Conservation (phyloP, 2,329 filamentous ascomycete species). For the Xylariaceae sp. region DNA sequence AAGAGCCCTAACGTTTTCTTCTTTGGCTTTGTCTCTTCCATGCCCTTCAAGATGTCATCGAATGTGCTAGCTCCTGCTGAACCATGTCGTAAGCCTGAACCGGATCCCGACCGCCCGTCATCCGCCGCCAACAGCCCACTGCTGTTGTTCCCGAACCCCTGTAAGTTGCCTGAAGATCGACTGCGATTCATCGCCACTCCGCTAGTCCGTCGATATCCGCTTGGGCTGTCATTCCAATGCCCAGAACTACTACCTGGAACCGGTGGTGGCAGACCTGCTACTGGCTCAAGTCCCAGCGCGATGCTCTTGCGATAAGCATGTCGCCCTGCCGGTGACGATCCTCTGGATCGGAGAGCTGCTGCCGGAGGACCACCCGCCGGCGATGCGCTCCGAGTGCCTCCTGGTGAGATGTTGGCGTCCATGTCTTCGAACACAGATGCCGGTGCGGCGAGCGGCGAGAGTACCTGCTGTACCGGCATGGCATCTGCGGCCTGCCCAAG, state of each 20-base stretch:
- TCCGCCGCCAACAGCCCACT: constrained; percentile 20
- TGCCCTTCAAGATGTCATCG: constrained; percentile 33
- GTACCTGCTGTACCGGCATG: constrained; percentile 20
- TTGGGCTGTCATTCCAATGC: constrained; percentile 21
- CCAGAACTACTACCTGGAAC: no score
- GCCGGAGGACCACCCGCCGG: constrained; percentile 25
- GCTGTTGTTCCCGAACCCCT: constrained; percentile 20
- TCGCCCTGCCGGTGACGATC: constrained; percentile 24
- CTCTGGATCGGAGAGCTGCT: constrained; percentile 24
- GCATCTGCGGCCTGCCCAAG: constrained; percentile 21
- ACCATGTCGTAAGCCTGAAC: constrained; percentile 23
- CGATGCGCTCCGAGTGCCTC: constrained; percentile 29
- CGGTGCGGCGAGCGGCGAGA: constrained; percentile 29
- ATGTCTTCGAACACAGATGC: constrained; percentile 31
- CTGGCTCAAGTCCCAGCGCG: constrained; percentile 31
- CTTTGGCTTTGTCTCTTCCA: constrained; percentile 28
- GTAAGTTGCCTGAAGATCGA: constrained; percentile 30
- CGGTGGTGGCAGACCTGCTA: no score
- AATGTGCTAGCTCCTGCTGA: constrained; percentile 31
- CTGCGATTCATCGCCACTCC: constrained; percentile 28
- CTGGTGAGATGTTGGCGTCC: constrained; percentile 24
- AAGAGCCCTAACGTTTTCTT: constrained; percentile 35
- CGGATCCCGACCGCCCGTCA: constrained; percentile 1
- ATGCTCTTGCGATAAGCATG: constrained; percentile 30
- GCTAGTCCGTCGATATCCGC: constrained; percentile 23